A percentile compares a stretch with the other conserved stretches of the same genome.
These are phyloP conservation scores for Secale cereale DNA, from an alignment of 176 grass and related monocot genomes.

Conservation along the genomic window DNA sequence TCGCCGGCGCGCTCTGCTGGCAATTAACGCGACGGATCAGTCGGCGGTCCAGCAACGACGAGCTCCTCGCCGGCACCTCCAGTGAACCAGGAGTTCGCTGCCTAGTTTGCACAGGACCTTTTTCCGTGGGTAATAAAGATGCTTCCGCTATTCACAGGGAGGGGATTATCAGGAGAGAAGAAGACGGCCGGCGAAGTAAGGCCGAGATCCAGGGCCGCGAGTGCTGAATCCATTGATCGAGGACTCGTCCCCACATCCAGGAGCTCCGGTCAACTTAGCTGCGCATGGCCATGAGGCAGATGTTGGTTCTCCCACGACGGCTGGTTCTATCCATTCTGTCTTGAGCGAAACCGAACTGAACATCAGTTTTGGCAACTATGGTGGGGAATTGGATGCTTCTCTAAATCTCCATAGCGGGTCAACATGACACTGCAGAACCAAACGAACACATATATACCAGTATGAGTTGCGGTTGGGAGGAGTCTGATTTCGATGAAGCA, in stretches of 20 bases:
- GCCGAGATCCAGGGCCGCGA: neutral
- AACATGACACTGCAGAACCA: too few species aligned
- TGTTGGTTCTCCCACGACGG: neutral
- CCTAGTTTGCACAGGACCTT: neutral
- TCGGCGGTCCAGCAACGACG: neutral
- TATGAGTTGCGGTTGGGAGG: neutral
- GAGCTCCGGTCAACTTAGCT: too few species aligned
- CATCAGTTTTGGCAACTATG: conserved; percentile 42
- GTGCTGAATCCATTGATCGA: too few species aligned
- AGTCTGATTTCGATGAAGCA: neutral
- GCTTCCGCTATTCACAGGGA: too few species aligned
- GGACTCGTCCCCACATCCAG: too few species aligned
- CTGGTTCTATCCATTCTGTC: conserved; percentile 12
- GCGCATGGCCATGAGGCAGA: conserved; percentile 12
- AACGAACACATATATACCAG: too few species aligned
- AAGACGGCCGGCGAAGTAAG: neutral
- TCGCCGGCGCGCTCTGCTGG: neutral
- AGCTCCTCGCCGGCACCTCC: too few species aligned
- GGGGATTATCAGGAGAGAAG: neutral
- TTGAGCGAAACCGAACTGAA: conserved; percentile 61
- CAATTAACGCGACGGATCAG: neutral
- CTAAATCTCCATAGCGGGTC: too few species aligned
- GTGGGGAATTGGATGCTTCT: neutral
- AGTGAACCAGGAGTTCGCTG: neutral
- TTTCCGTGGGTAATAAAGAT: too few species aligned